Conservation (phyloP, 495 filamentous ascomycete genomes). For the Astrocystis sublimbata region DNA sequence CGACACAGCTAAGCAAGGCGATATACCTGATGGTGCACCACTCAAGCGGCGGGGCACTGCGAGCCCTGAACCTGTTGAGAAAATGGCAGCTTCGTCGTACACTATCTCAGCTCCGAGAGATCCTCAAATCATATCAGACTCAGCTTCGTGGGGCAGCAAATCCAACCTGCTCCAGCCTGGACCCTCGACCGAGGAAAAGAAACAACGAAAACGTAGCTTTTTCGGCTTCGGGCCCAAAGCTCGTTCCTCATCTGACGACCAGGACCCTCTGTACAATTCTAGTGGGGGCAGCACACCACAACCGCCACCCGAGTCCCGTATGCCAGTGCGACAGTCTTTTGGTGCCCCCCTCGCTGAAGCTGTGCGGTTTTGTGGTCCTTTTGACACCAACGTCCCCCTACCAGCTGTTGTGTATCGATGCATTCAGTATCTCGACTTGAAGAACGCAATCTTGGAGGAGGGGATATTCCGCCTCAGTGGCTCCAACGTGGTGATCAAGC, state of each 20-base stretch:
- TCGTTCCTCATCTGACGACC: conserved; percentile 49
- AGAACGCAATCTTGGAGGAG: conserved; percentile 82
- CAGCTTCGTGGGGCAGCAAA: conserved; percentile 85
- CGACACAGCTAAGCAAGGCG: conserved; percentile 74
- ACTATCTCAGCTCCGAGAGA: conserved; percentile 87
- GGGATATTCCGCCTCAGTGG: conserved; percentile 96
- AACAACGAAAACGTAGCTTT: conserved; percentile 86
- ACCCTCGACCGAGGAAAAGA: conserved; percentile 69
- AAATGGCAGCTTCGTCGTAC: conserved; percentile 45
- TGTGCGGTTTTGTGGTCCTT: conserved; percentile 73
- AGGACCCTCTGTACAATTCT: conserved; percentile 47
- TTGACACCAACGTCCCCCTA: conserved; percentile 68
- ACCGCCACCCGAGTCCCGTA: conserved; percentile 48
- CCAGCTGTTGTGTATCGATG: conserved; percentile 97
- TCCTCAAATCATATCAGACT: conserved; percentile 80
- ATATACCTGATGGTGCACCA: conserved; percentile 44
- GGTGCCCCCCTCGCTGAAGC: conserved; percentile 86
- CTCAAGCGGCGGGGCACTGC: conserved; percentile 24
- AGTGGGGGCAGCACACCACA: conserved; percentile 32
- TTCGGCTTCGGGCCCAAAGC: conserved; percentile 77
- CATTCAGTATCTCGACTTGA: conserved; percentile 86
- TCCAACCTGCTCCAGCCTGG: conserved; percentile 45
- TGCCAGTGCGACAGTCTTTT: conserved; percentile 73
- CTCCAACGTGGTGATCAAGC: conserved; percentile 91
- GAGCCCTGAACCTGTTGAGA: conserved; percentile 39